Conservation (phyloP, 257 asterid genomes). For the Nicotiana tabacum region DNA sequence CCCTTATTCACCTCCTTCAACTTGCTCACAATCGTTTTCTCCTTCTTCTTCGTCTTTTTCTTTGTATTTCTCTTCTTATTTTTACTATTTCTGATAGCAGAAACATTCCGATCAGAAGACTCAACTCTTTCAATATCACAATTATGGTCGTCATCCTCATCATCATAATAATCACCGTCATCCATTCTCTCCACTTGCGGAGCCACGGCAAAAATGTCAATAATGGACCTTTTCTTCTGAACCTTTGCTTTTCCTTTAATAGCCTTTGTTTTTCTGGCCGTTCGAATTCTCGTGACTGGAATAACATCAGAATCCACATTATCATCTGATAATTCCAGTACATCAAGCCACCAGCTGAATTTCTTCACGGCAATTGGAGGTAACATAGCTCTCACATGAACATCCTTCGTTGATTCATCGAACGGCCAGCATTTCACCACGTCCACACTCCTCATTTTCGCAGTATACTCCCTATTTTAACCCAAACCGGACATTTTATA, state of each 20-base stretch:
- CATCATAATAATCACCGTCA: conserved; percentile 20
- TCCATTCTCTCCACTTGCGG: conserved; percentile 43
- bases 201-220: conserved; percentile 63
- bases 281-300: conserved; percentile 14
- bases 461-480: conserved; percentile 45
- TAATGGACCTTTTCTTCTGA: conserved; percentile 69
- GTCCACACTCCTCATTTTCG: conserved; percentile 57
- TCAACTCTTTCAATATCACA: conserved; percentile 6
- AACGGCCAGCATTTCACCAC: conserved; percentile 81
- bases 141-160: conserved; percentile 2
- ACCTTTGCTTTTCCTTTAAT: conserved; percentile 31
- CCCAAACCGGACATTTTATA: not conserved
- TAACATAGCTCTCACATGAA: conserved; percentile 32
- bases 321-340: conserved; percentile 17
- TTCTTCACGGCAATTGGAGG: conserved; percentile 59
- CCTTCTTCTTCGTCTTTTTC: conserved; percentile 12
- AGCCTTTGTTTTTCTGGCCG: conserved; percentile 11
- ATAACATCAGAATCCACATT: conserved; percentile 19
- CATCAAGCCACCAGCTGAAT: conserved; percentile 71
- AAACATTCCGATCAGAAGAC: conserved; percentile 13
- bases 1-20: conserved; percentile 29
- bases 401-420: conserved; percentile 27
- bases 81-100: conserved; percentile 13
- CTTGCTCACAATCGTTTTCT: conserved; percentile 19
- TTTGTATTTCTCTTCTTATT: conserved; percentile 19